Base-by-base conservation (phyloP, 2,329 filamentous ascomycete species). In the Arthroderma uncinatum region DNA sequence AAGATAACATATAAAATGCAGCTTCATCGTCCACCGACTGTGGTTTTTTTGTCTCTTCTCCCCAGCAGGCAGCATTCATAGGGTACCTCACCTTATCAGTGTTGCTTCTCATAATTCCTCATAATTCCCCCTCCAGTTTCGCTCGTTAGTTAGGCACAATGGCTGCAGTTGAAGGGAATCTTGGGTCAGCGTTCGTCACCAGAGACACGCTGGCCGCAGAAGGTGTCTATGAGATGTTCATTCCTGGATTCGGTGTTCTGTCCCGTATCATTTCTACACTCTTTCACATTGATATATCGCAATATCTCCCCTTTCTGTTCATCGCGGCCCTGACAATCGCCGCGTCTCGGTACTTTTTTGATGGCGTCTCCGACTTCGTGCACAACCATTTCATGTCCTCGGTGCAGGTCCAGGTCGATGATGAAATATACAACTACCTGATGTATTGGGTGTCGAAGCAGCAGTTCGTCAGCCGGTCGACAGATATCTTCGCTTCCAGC, bases 351-450 rank as follows among this genome's bases (percentile, higher is more conserved):
- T 8, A 72, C 76, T 23, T 58, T 81, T 10, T 74, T 71, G 3
- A 37, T 5, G 25, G n/a, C 10, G 8, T 54, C 25, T n/a, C n/a
- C 30, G n/a, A 16, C 76, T 82, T 14, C 72, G 73, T 8, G 79
- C 79, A 72, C 42, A 64, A 71, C 4, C 73, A 85, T 63, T 78
- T 85, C 63, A 82, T 86, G 75, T 85, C 81, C 2, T 81, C 79
- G 1, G 83, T 84, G 16, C 81, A 84, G 62, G 80, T 89, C 39
- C 78, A 82, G 47, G 78, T 81, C 28, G 83, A 87, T 58, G 85
- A 89, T 63, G 85, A 88, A 66, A 81, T 86, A 57, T 88, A 86
- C 73, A 84, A 84, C 65, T 85, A 86, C 64, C 65, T 87, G 40
- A 86, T 87, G 82, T 77, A 76, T 25, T 88, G 85, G 85, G 77